Evolutionary conservation across 192 early-diverging fungal species (phyloP).

Genomic region (Entomortierella chlamydospora): DNA sequence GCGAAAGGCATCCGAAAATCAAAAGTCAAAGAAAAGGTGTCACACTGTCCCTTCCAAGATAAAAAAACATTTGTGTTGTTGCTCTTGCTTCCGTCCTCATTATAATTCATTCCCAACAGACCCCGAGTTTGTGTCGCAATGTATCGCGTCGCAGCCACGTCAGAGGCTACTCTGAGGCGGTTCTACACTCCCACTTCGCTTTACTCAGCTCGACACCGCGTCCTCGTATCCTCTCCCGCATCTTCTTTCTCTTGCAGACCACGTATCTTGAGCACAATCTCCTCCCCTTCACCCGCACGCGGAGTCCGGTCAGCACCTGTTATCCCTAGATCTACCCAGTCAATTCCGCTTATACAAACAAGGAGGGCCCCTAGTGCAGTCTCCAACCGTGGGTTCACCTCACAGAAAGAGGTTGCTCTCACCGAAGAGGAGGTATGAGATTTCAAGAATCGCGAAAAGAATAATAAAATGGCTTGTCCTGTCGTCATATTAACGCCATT

Average conservation of each 20-base stretch:
- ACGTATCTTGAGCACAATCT: not conserved
- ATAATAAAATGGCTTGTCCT: too few species aligned
- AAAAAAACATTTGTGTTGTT: not conserved
- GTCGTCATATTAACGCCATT: slow-evolving; percentile 1
- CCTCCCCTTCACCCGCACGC: not conserved
- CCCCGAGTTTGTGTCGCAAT: slow-evolving; percentile 11
- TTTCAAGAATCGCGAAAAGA: too few species aligned
- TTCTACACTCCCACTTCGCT: not conserved
- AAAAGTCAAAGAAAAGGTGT: too few species aligned
- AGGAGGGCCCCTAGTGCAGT: slow-evolving; percentile 1
- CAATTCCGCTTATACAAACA: slow-evolving; percentile 3
- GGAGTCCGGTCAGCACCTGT: slow-evolving; percentile 1
- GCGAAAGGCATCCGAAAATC: too few species aligned
- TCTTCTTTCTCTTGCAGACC: not conserved
- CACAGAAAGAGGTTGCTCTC: slow-evolving; percentile 2
- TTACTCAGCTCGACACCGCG: not conserved
- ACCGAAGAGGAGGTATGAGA: slow-evolving; percentile 33
- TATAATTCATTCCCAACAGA: not conserved
- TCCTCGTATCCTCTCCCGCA: not conserved
- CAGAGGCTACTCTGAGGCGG: slow-evolving; percentile 19
- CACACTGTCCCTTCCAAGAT: not conserved
- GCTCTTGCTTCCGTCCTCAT: not conserved
- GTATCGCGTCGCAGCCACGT: slow-evolving; percentile 53
- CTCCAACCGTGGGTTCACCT: slow-evolving; percentile 7
- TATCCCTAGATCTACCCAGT: not conserved